These are phyloP conservation scores for Amaranthus hypochondriacus DNA, from an alignment of 148 eudicot genomes.

Conservation along the genomic window DNA sequence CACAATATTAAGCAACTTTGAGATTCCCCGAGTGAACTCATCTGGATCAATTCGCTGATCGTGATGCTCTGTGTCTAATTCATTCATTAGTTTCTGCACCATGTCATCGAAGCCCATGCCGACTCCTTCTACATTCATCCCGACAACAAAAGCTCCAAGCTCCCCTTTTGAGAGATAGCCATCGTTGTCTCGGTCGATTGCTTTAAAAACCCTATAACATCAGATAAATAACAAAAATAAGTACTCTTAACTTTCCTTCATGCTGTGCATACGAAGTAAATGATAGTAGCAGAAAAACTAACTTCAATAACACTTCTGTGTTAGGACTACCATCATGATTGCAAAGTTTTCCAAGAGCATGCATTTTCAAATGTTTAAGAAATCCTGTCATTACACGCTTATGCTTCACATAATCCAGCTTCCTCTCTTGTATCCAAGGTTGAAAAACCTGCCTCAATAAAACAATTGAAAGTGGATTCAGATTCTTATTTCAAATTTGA, in stretches of 20 bases:
- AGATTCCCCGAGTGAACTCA: slow-evolving; percentile 62
- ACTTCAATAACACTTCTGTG: slow-evolving; percentile 39
- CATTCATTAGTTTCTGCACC: slow-evolving; percentile 52
- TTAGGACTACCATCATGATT: slow-evolving; percentile 47
- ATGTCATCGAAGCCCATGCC: slow-evolving; percentile 46
- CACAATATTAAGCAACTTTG: slow-evolving; percentile 49
- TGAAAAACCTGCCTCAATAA: slow-evolving; percentile 58
- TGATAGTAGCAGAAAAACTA: slow-evolving; percentile 6
- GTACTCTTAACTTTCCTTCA: background rate
- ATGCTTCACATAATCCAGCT: slow-evolving; percentile 51
- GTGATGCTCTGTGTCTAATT: slow-evolving; percentile 45
- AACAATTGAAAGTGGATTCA: background rate
- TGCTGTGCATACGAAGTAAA: slow-evolving; percentile 1
- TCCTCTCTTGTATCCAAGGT: slow-evolving; percentile 69
- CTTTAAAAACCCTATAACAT: slow-evolving; percentile 53
- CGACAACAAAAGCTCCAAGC: slow-evolving; percentile 63
- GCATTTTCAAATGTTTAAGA: slow-evolving; percentile 48
- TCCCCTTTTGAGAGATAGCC: slow-evolving; percentile 48
- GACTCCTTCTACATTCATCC: slow-evolving; percentile 56
- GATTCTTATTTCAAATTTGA: background rate
- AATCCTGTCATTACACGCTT: slow-evolving; percentile 66
- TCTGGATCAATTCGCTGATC: slow-evolving; percentile 36
- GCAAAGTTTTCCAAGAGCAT: slow-evolving; percentile 54
- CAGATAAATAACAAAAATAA: background rate
- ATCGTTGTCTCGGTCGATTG: slow-evolving; percentile 45